Evolutionary conservation across 2,329 filamentous ascomycete species (phyloP), one percentile per base, ranked within the genome.

Genomic region (Cladosporium halotolerans): DNA sequence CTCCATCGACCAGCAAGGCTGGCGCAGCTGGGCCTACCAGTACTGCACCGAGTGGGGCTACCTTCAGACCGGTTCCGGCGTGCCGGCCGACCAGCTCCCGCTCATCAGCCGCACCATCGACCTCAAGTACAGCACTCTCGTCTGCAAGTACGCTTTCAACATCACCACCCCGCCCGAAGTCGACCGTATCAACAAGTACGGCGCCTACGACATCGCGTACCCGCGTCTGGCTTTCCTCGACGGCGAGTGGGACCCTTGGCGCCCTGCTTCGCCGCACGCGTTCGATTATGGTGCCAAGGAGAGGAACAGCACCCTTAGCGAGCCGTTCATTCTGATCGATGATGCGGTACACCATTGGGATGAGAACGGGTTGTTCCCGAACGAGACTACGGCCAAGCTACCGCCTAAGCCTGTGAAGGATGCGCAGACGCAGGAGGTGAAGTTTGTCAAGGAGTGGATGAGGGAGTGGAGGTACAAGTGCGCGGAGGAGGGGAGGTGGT

Each of bases 161-260:
- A 82, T 91, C 63, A 82, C 79, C 0, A 68, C 72, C 0, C 79
- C 79, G 0, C 79, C 89, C 0, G 75, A 90, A 48, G 71, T 85
- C 0, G 76, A 81, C 1, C 74, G 75, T 1, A 82, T 93, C 68
- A 93, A 95, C 74, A 83, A 85, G 64, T 85, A 86, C 58, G 89
- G 89, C 40, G 86, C 83, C 10, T 87, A 83, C 68, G 59, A 66
- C 41, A 84, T 93, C 61, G 79, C 79, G 43, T 90, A 89, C 65
- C 80, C 84, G 1, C 84, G 89, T 1, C 79, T 95, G 0, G 89
- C 89, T 2, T 79, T 88, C 45, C 74, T 95, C 38, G 88, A 90
- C 57, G 89, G 89, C 28, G 80, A 88, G 57, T 80, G 81, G 53
- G 89, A 95, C 64, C 88, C 89, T 0, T 95, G 89, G 89, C 79